Evolutionary conservation across 2,329 filamentous ascomycete genomes (phyloP).

Genomic region (Ascosphaera aggregata): DNA sequence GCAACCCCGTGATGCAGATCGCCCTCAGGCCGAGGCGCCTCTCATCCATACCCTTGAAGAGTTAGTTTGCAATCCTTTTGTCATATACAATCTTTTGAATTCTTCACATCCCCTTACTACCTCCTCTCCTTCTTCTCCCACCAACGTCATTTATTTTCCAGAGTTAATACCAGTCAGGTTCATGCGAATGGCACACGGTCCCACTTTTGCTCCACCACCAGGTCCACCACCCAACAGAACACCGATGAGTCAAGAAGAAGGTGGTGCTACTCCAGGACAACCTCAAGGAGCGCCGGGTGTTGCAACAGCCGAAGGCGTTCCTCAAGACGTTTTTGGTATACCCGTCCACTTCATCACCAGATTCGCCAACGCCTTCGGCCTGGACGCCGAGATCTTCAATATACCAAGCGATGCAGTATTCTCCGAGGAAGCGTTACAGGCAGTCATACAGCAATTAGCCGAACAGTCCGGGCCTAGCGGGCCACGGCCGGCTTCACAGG

Average conservation of each 20-base stretch:
- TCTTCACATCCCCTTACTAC: constrained; percentile 4
- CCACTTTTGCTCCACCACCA: not conserved
- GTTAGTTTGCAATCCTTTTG: no score
- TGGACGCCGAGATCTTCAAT: constrained; percentile 20
- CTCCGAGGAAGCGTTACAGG: constrained; percentile 72
- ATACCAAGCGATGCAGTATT: constrained; percentile 61
- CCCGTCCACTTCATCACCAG: no score
- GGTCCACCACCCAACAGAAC: constrained; percentile 6
- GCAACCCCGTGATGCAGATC: constrained; percentile 27
- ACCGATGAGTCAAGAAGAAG: constrained; percentile 3
- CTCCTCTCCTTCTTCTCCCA: not conserved
- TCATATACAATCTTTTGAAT: no score
- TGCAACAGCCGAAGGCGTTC: no score
- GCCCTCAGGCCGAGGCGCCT: constrained; percentile 23
- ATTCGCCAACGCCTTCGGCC: constrained; percentile 20
- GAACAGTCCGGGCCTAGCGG: constrained; percentile 48
- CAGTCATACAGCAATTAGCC: constrained; percentile 71
- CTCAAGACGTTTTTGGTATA: no score
- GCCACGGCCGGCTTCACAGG: constrained; percentile 54
- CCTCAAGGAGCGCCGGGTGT: constrained; percentile 8
- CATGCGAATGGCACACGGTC: not conserved
- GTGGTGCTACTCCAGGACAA: constrained; percentile 6
- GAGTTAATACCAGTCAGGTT: not conserved
- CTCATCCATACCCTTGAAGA: constrained; percentile 25
- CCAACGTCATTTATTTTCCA: no score